Base-by-base conservation (phyloP, 2,329 filamentous ascomycete genomes). In the Cladophialophora carrionii region DNA sequence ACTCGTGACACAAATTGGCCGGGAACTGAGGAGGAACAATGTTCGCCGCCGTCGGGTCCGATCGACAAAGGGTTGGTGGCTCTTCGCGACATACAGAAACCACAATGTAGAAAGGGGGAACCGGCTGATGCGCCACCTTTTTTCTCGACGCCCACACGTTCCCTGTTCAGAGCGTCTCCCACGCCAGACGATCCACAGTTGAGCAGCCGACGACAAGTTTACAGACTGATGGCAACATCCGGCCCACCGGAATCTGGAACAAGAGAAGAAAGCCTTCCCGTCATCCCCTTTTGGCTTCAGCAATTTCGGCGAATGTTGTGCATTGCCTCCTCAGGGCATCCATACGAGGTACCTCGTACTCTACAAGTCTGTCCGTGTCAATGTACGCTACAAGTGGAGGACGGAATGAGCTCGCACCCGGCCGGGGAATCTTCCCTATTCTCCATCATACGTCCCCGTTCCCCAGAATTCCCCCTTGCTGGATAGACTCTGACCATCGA, bases 21-120 rank as follows among this genome's bases (percentile, higher is more conserved):
- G 56, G 56, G 26, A 59, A 48, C 37, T 20, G 20, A 59, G 3
- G 34, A 43, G 41, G 37, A 59, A 29, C 12, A 48, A 59, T 59
- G n/a, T 59, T 59, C 56, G 56, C 56, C 56, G 56, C 48, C 14
- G 3, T 2, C n/a, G 56, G 14, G 48, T 59, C 54, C 7, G 54
- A 22, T 43, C 56, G 56, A 14, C n/a, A 24, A 20, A 41, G 54
- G 29, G 20, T 57, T 32, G 26, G 32, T n/a, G n/a, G n/a, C n/a
- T 57, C 54, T 57, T 57, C 32, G 32, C 54, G 20, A 34, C 24
- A 41, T 43, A 57, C 54, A 43, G 26, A 41, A 57, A 17, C 54
- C 7, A 57, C 54, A 57, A 14, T 26, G 32, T 57, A 57, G 34
- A 57, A 57, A 43, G 32, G 54, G 12, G 24, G 54, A 57, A 57